Evolutionary conservation across 805 yeast species (phyloP), one percentile per base, ranked within the genome.

Genomic region (Millerozyma miso): DNA sequence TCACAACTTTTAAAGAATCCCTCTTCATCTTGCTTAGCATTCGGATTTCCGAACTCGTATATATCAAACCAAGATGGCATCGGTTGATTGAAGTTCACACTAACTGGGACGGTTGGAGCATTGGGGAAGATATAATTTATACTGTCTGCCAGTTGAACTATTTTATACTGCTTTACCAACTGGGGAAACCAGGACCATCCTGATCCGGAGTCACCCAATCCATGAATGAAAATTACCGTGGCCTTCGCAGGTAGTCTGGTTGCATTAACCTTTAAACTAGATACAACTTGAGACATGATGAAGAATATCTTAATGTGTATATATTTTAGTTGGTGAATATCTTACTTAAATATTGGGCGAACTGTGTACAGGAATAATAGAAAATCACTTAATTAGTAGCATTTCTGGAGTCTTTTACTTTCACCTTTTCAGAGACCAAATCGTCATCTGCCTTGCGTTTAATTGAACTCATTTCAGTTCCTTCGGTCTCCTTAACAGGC

Each of bases 11-110:
- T 67, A 52, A 77, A 55, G 55, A 75, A 79, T 2, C 89, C 88
- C 0, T 52, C 66, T 6, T 58, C 62, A 53, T 85, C 90, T 38
- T 75, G 75, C 49, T 47, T 67, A 34, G 62, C 75, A 37, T 62
- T 51, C 0, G 69, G 65, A 41, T 74, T 69, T 3, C 80, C 82
- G 54, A 84, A 71, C 19, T 71, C 77, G 39, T 58, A 65, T 34
- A 90, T 76, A 55, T 88, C 95, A 57, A 88, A 91, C 99, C 99
- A 93, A 1, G 81, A 82, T 0, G 96, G 85, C 83, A 84, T 83
- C 0, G 55, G 50, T 54, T 66, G 60, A 1, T 93, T 95, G 17
- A 78, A 79, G 52, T 82, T 84, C 41, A 73, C 77, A 1, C 89
- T 76, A 41, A 90, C 74, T 7, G 88, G 88, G 32, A 76, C 71